Conservation (phyloP, 257 asterid genomes). For the Solanum gracilifrons region DNA sequence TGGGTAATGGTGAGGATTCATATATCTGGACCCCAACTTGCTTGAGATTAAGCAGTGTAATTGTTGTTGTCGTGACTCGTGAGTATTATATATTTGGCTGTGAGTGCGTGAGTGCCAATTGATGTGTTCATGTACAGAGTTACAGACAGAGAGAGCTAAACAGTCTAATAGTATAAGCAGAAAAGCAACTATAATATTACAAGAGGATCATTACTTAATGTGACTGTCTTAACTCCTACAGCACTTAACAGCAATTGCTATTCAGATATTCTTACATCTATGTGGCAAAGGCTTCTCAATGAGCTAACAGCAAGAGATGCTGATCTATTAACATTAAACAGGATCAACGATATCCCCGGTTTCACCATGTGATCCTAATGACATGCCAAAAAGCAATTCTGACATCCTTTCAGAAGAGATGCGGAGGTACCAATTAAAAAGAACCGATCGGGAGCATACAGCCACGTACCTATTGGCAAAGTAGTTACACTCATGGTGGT, state of each 20-base stretch:
- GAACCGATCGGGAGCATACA: not conserved
- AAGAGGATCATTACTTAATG: not conserved
- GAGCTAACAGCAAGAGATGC: not conserved
- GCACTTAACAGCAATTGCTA: not conserved
- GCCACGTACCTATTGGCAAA: conserved; percentile 21
- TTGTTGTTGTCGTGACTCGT: not conserved
- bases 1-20: not conserved
- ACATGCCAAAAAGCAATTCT: not conserved
- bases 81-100: not conserved
- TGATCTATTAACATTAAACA: not conserved
- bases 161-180: not conserved
- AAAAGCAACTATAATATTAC: not conserved
- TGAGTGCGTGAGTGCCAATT: not conserved
- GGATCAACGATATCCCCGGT: not conserved
- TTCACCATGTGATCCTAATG: not conserved
- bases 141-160: not conserved
- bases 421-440: not conserved
- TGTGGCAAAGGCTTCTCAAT: not conserved
- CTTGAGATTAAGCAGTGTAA: not conserved
- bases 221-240: not conserved
- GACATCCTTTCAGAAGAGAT: not conserved
- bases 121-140: not conserved
- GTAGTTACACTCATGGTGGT: conserved; percentile 15
- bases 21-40: not conserved
- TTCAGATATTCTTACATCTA: not conserved